Conservation (phyloP, 2,329 filamentous ascomycete species). For the Rutstroemia sp. region DNA sequence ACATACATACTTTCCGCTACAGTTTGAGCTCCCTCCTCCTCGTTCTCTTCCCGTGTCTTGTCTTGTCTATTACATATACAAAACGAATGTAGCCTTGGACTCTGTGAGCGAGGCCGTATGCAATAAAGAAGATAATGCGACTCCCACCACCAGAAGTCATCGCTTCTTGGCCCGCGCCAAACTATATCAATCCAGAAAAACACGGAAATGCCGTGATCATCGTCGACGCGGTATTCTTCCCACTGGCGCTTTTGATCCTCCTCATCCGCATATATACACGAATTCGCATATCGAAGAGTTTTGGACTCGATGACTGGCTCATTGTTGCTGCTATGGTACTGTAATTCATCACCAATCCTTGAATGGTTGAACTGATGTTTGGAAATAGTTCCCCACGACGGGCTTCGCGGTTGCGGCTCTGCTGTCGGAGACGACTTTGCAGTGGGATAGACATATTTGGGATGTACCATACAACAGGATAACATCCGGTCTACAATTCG, state of each 20-base stretch:
- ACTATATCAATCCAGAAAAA: conserved; percentile 38
- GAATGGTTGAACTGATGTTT: not conserved
- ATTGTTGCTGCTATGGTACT: conserved; percentile 27
- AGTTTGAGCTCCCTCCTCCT: too few species aligned
- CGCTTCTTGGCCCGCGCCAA: conserved; percentile 32
- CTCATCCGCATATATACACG: conserved; percentile 40
- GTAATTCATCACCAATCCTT: not conserved
- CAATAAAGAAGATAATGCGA: not conserved
- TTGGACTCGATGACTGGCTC: conserved; percentile 40
- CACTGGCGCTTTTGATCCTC: conserved; percentile 34
- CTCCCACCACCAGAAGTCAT: conserved; percentile 2
- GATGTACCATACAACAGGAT: conserved; percentile 30
- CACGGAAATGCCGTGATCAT: conserved; percentile 38
- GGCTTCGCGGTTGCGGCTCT: conserved; percentile 31
- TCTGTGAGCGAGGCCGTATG: too few species aligned
- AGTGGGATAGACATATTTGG: conserved; percentile 36
- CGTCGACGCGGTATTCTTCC: conserved; percentile 34
- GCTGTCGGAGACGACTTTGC: conserved; percentile 28
- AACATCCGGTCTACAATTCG: conserved; percentile 29
- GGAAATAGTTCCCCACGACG: conserved; percentile 25
- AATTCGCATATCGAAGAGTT: conserved; percentile 36
- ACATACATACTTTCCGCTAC: too few species aligned
- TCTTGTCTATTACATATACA: too few species aligned
- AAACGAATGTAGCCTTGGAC: too few species aligned
- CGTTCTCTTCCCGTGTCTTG: too few species aligned